Percentiles rank a stretch among this genome's conserved stretches.
Conservation (phyloP, 2,329 filamentous ascomycete genomes). For the Phyllosticta capitalensis region DNA sequence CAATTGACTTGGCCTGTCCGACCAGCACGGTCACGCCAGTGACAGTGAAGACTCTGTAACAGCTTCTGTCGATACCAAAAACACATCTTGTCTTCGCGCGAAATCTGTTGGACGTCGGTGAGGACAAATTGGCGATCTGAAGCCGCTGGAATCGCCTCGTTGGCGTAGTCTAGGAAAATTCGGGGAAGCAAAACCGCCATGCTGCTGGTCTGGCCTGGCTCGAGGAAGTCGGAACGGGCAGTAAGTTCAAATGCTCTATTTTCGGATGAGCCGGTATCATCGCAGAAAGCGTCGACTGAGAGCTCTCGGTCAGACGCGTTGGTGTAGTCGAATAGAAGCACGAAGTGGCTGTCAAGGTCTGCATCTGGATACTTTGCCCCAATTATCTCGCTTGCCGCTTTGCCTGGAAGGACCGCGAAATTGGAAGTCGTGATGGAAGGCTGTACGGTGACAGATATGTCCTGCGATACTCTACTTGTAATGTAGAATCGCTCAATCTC, state of each 20-base stretch:
- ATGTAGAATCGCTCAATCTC: constrained; percentile 3
- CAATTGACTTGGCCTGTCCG: constrained; percentile 65
- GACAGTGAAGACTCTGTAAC: constrained; percentile 58
- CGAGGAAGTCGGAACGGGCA: constrained; percentile 34
- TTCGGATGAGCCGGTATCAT: neutral
- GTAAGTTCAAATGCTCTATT: neutral
- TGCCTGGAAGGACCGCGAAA: constrained; percentile 3
- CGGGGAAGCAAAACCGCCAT: constrained; percentile 67
- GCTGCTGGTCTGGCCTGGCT: constrained; percentile 56
- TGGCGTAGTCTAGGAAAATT: constrained; percentile 65
- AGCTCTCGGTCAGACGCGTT: constrained; percentile 10
- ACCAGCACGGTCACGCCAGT: constrained; percentile 53
- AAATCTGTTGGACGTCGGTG: constrained; percentile 66
- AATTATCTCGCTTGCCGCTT: neutral
- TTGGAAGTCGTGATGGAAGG: constrained; percentile 1
- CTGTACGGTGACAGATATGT: constrained; percentile 4
- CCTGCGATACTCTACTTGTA: constrained; percentile 6
- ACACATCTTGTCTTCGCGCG: constrained; percentile 67
- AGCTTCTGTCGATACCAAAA: constrained; percentile 89
- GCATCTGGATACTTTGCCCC: constrained; percentile 3
- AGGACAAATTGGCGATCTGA: constrained; percentile 91
- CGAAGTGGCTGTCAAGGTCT: neutral
- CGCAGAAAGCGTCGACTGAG: constrained; percentile 1
- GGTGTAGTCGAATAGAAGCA: neutral
- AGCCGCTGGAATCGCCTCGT: constrained; percentile 67